Percentiles rank a stretch among this genome's conserved stretches.
Evolutionary conservation across 208 protist species (phyloP).

Genomic region (Acanthamoeba royreba): DNA sequence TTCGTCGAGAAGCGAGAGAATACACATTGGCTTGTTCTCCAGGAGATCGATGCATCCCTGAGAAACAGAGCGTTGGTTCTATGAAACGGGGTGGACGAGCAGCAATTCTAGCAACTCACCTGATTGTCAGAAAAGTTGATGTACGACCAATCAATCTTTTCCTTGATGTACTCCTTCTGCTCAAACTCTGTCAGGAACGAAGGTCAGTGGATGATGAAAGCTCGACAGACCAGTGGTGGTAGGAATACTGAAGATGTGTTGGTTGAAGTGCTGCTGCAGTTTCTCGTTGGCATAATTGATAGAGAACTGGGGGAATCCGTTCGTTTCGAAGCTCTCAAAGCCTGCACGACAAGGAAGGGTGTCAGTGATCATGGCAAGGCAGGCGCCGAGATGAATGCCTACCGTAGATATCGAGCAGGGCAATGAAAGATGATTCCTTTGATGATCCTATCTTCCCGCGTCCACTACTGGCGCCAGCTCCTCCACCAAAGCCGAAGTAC

Average conservation of each 20-base stretch:
- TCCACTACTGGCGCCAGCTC: not conserved
- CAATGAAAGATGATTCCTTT: not conserved
- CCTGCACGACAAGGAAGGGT: no score
- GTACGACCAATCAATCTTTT: conserved; percentile 74
- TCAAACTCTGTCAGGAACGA: conserved; percentile 17
- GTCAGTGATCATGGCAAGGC: not conserved
- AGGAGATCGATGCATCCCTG: conserved; percentile 45
- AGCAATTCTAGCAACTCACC: no score
- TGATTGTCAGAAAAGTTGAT: conserved; percentile 81
- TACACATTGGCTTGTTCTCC: conserved; percentile 65
- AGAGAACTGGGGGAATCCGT: conserved; percentile 91
- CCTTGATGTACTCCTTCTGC: conserved; percentile 68
- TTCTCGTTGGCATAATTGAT: conserved; percentile 99
- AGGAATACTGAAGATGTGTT: conserved; percentile 85
- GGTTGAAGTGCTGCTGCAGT: conserved; percentile 89
- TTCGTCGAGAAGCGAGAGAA: conserved; percentile 84
- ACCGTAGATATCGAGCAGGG: conserved; percentile 89
- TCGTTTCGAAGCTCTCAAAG: conserved; percentile 92
- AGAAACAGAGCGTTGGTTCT: no score
- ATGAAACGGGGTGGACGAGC: no score
- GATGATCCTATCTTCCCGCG: not conserved
- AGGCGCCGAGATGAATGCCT: no score
- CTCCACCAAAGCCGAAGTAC: not conserved
- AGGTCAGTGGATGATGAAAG: not conserved
- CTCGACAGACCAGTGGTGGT: not conserved